phyloP scores from a whole-genome alignment of 805 yeast species.

The Jamesozyma jinghongensis region DNA sequence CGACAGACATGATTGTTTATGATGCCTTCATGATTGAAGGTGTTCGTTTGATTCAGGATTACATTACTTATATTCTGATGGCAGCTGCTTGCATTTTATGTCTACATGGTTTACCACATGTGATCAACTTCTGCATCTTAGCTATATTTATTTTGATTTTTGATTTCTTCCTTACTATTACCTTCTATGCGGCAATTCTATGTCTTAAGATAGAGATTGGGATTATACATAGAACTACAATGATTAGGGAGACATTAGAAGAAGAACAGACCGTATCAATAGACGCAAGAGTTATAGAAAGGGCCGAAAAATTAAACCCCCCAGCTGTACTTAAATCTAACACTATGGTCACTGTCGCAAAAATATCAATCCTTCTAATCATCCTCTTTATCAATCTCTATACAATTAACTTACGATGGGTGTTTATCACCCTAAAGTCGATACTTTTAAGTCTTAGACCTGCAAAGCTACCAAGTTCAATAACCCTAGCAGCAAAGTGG shows the following conservation, averaged over 20 bases:
- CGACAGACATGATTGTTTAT: slow-evolving; percentile 26
- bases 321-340: slow-evolving; percentile 28
- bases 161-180: slow-evolving; percentile 64
- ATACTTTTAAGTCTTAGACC: slow-evolving; percentile 1
- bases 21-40: slow-evolving; percentile 32
- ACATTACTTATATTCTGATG: slow-evolving; percentile 58
- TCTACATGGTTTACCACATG: slow-evolving; percentile 58
- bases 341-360: slow-evolving; percentile 43
- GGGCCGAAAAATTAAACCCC: slow-evolving; percentile 9
- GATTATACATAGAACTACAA: slow-evolving; percentile 71
- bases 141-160: slow-evolving; percentile 57
- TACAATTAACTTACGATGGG: slow-evolving; percentile 66
- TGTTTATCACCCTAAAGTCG: slow-evolving; percentile 1
- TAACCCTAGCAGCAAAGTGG: slow-evolving; percentile 11
- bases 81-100: slow-evolving; percentile 52
- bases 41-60: slow-evolving; percentile 49
- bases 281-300: slow-evolving; percentile 44
- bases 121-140: slow-evolving; percentile 71
- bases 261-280: slow-evolving; percentile 79
- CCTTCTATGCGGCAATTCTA: slow-evolving; percentile 76
- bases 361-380: slow-evolving; percentile 47
- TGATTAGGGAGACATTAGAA: slow-evolving; percentile 69
- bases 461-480: slow-evolving; percentile 33
- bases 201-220: slow-evolving; percentile 83
- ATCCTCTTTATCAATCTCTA: slow-evolving; percentile 57